Percentiles rank a stretch among this genome's conserved stretches.
phyloP scores from a whole-genome alignment of 306 rosid species.

The Lathyrus sativus region DNA sequence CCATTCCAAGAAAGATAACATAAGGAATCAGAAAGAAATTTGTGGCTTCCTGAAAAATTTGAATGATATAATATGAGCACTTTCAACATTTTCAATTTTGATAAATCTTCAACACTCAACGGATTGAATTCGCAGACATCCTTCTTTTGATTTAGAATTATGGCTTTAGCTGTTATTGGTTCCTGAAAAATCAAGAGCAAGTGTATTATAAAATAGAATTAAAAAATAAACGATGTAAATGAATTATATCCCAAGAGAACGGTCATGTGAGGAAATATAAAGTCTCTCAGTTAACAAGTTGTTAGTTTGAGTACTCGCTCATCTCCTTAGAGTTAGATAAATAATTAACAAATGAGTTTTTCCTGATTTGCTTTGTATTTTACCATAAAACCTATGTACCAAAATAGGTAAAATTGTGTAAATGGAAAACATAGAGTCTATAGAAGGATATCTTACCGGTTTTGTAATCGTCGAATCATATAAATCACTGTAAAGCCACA shows the following conservation, averaged over 20 bases:
- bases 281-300: no score
- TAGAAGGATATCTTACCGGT: background rate
- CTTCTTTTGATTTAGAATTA: constrained; percentile 8
- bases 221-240: background rate
- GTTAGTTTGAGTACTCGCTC: no score
- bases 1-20: background rate
- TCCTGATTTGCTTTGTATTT: no score
- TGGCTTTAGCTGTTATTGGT: constrained; percentile 8
- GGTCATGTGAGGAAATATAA: no score
- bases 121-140: background rate
- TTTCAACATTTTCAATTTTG: background rate
- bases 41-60: background rate
- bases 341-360: no score
- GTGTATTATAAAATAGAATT: background rate
- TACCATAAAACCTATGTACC: no score
- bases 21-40: background rate
- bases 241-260: background rate
- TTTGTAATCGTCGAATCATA: background rate
- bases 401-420: background rate
- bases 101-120: background rate
- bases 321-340: no score
- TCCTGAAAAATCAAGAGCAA: background rate
- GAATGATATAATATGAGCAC: constrained; percentile 2
- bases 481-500: background rate
- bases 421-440: background rate